These are phyloP conservation scores for Coemansia sp. DNA, from an alignment of 192 early-diverging fungal species.

Conservation along the genomic window DNA sequence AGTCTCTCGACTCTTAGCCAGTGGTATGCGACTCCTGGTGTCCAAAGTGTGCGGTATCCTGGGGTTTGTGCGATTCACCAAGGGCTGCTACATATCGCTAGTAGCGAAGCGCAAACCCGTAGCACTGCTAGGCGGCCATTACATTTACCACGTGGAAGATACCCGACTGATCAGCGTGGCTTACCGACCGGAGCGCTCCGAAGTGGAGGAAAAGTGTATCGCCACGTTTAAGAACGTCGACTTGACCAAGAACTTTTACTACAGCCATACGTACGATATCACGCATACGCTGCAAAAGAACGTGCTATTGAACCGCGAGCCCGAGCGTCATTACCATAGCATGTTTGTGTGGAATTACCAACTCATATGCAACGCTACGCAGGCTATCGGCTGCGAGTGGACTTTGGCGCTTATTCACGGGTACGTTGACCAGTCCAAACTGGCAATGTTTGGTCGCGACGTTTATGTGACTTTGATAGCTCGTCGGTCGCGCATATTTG, in stretches of 20 bases:
- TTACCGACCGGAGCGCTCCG: slow-evolving; percentile 69
- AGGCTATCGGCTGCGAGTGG: slow-evolving; percentile 43
- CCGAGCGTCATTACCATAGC: slow-evolving; percentile 59
- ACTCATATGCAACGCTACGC: slow-evolving; percentile 59
- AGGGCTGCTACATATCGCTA: slow-evolving; percentile 89
- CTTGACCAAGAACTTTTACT: slow-evolving; percentile 95
- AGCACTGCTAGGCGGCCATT: slow-evolving; percentile 91
- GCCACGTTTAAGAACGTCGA: slow-evolving; percentile 91
- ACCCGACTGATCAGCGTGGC: slow-evolving; percentile 77
- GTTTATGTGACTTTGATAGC: slow-evolving; percentile 94
- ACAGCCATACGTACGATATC: slow-evolving; percentile 95
- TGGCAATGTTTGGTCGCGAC: slow-evolving; percentile 89
- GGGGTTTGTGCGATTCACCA: slow-evolving; percentile 89
- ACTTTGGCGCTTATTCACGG: slow-evolving; percentile 77
- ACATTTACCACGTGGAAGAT: slow-evolving; percentile 95
- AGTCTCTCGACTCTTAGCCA: slow-evolving; percentile 77
- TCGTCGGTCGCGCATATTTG: slow-evolving; percentile 89
- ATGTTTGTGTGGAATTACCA: slow-evolving; percentile 98
- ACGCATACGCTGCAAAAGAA: slow-evolving; percentile 90
- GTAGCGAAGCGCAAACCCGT: slow-evolving; percentile 84
- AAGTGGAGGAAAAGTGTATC: slow-evolving; percentile 75
- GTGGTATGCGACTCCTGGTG: slow-evolving; percentile 49
- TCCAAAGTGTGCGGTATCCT: slow-evolving; percentile 34
- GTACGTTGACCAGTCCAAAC: slow-evolving; percentile 96
- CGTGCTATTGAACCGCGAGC: slow-evolving; percentile 17